Base-by-base conservation (phyloP, 768 basidiomycete genomes). In the Chlorophyllum brunneum region DNA sequence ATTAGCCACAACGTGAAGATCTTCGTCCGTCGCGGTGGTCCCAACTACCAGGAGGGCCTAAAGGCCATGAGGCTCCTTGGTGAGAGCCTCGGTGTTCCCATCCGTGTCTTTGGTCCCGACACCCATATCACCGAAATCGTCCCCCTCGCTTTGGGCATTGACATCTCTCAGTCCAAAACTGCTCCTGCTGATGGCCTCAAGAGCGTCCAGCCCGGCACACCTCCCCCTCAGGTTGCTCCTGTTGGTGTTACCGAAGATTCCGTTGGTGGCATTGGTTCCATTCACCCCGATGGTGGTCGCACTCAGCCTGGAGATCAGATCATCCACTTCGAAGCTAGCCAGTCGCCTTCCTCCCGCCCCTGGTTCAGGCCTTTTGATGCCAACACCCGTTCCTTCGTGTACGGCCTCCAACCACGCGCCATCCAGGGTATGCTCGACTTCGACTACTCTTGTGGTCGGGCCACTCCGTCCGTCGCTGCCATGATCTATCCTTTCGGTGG, bases 401-500 rank as follows among this genome's bases (percentile, higher is more conserved):
- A 94, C 62, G 95, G 95, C 70, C 90, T 98, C 57, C 97, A 98
- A 74, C 97, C 97, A 41, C 92, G 97, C 65, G 97, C 97, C 26
- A 98, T 99, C 69, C 97, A 99, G 70, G 97, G 80, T 56, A 81
- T 81, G 79, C 86, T 99, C 54, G 97, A 99, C 80, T 99, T 99
- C 59, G 97, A 99, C 78, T 99, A 86, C 75, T 93, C 92, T 11
- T 99, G 97, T 73, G 95, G 95, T 15, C 90, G 97, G 57, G 70
- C 81, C 40, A 80, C 87, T 16, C 94, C 97, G 31, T 89, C 86
- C 40, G 97, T 98, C 58, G 95, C 97, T 24, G 97, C 97, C 33
- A 99, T 98, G 95, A 97, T 99, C 67, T 99, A 99, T 71, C 97
- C 95, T 67, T 99, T 99, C 72, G 97, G 95, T 65, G 95, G 95